Conservation (phyloP, 2,329 filamentous ascomycete species). For the Phoma sp. region DNA sequence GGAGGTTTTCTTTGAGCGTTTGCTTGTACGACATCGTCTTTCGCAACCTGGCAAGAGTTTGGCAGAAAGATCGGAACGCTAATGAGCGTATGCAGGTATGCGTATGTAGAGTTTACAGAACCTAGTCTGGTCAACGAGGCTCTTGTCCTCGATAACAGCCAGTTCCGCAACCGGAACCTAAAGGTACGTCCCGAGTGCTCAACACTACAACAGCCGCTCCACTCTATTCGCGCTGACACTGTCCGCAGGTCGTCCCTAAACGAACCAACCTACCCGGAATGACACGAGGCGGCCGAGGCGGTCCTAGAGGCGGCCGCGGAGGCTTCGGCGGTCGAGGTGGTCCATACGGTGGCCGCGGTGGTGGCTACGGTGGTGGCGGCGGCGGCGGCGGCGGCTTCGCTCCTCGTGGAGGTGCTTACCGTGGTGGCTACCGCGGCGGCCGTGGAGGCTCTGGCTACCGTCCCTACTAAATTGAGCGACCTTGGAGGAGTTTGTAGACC, state of each 20-base stretch:
- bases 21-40: constrained; percentile 28
- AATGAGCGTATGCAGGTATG: constrained; percentile 73
- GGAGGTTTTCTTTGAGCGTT: constrained; percentile 44
- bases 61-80: constrained; percentile 60
- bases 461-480: constrained; percentile 34
- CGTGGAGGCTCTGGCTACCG: constrained; percentile 40
- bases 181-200: constrained; percentile 68
- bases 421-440: constrained; percentile 46
- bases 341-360: constrained; percentile 52
- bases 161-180: constrained; percentile 92
- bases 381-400: constrained; percentile 57
- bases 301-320: constrained; percentile 60
- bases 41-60: constrained; percentile 65
- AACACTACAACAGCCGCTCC: not conserved
- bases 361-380: constrained; percentile 51
- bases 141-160: constrained; percentile 92
- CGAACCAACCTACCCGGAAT: constrained; percentile 96
- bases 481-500: constrained; percentile 3
- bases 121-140: constrained; percentile 91
- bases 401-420: constrained; percentile 51
- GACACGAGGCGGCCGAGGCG: constrained; percentile 75
- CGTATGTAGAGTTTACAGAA: constrained; percentile 98
- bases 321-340: constrained; percentile 57
- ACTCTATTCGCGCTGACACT: constrained; percentile 7
- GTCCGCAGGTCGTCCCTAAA: constrained; percentile 77